Evolutionary conservation across 2,329 filamentous ascomycete genomes (phyloP), one percentile per base, ranked within the genome.

Genomic region (Neodidymelliopsis sp.): DNA sequence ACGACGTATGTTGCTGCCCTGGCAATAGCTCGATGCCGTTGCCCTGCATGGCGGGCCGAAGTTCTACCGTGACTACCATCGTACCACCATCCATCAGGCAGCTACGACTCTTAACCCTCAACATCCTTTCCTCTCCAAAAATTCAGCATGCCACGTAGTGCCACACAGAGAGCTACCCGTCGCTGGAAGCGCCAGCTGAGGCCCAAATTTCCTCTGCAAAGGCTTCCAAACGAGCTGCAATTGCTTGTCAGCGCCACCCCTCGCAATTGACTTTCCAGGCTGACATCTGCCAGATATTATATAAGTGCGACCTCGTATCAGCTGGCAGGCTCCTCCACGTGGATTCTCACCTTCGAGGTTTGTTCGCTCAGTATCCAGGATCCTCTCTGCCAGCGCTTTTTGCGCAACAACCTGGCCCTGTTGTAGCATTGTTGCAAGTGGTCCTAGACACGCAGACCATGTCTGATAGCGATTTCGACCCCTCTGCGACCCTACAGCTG

Each of bases 201-300:
- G 13, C 33, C 41, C 24, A 20, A 11, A 3, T 52, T 55, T 23
- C 43, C 49, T 1, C 35, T 57, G n/a, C 20, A 12, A 5, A 23
- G 40, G 23, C 51, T 57, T 9, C 42, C 53, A 19, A 39, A 10
- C 9, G 53, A 56, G 38, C 44, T 53, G 13, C 45, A 56, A 20
- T 33, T 54, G 13, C 36, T 49, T 12, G 23, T 36, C 6, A 28
- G 15, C 29, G 11, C 18, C 23, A 20, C 11, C 9, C 30, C 3
- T 12, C 7, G n/a, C n/a, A n/a, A 4, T 28, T 18, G 10, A 10
- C 28, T 24, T 19, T 23, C 10, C 23, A 6, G 20, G 40, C 30
- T 43, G 23, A 28, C 30, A 4, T n/a, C 4, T 12, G 23, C 23
- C 23, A 43, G 24, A 19, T 35, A 2, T 15, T 42, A 24, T 42